phyloP scores from a whole-genome alignment of 768 basidiomycete genomes.

The Panaeolus papilionaceus region DNA sequence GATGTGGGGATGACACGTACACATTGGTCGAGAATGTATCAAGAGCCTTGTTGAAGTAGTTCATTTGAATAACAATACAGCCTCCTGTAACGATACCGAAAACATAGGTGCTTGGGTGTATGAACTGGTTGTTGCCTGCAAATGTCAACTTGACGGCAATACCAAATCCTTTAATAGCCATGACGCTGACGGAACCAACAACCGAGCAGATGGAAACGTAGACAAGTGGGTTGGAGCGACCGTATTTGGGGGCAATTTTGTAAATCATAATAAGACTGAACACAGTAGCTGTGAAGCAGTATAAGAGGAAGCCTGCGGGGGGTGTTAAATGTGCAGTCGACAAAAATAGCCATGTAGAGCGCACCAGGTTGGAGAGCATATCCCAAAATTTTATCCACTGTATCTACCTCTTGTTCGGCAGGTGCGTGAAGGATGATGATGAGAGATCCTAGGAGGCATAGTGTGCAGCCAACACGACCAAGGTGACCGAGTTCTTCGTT shows the following conservation, averaged over 20 bases:
- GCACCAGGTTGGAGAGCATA: constrained; percentile 94
- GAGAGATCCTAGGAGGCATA: constrained; percentile 86
- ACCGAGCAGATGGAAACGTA: constrained; percentile 97
- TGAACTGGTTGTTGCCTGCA: constrained; percentile 93
- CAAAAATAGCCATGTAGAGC: constrained; percentile 26
- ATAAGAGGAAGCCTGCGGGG: constrained; percentile 82
- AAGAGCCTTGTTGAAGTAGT: constrained; percentile 97
- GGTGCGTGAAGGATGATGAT: constrained; percentile 98
- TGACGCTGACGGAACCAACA: constrained; percentile 95
- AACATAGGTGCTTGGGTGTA: constrained; percentile 94
- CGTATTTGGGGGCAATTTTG: constrained; percentile 81
- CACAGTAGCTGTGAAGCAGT: constrained; percentile 84
- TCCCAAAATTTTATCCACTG: constrained; percentile 90
- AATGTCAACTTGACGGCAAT: constrained; percentile 95
- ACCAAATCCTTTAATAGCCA: constrained; percentile 99
- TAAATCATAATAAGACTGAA: constrained; percentile 90
- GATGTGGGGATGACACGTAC: constrained; percentile 54
- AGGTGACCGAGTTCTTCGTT: constrained; percentile 94
- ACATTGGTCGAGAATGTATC: constrained; percentile 98
- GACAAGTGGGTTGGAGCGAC: constrained; percentile 86
- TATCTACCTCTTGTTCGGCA: constrained; percentile 90
- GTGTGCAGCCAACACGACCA: constrained; percentile 84
- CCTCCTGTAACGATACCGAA: constrained; percentile 82
- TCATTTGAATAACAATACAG: constrained; percentile 94
- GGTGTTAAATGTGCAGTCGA: neutral